These are phyloP conservation scores for Ustilago tritici DNA, from an alignment of 1,284 basidiomycete genomes.

Conservation along the genomic window DNA sequence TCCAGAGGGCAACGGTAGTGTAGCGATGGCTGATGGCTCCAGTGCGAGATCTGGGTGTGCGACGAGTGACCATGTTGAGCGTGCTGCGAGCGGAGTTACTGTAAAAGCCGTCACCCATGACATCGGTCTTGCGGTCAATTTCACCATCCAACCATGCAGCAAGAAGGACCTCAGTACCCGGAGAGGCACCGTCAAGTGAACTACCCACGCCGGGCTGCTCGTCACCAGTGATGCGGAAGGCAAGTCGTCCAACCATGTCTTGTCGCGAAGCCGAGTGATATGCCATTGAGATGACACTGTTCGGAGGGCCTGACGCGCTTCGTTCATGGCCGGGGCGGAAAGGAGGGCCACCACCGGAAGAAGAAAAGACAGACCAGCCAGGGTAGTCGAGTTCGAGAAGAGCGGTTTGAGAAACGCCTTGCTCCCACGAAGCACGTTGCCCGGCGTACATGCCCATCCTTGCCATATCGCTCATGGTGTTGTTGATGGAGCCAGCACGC, in stretches of 20 bases:
- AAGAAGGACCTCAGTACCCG: conserved; percentile 61
- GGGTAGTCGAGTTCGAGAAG: conserved; percentile 62
- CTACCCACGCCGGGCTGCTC: conserved; percentile 51
- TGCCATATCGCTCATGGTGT: conserved; percentile 55
- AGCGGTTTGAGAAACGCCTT: conserved; percentile 63
- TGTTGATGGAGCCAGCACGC: conserved; percentile 46
- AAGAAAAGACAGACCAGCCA: conserved; percentile 59
- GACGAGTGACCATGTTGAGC: conserved; percentile 77
- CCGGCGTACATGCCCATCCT: conserved; percentile 53
- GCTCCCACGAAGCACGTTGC: conserved; percentile 67
- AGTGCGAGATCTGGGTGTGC: conserved; percentile 73
- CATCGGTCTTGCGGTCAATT: conserved; percentile 48
- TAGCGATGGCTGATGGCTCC: conserved; percentile 70
- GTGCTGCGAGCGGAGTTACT: conserved; percentile 78
- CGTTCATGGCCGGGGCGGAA: conserved; percentile 43
- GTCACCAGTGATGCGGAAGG: conserved; percentile 63
- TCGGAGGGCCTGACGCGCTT: conserved; percentile 24
- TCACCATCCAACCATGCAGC: conserved; percentile 59
- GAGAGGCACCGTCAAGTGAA: conserved; percentile 62
- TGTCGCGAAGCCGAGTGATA: conserved; percentile 53
- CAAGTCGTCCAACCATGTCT: conserved; percentile 59
- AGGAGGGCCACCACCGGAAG: conserved; percentile 42
- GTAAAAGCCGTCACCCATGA: conserved; percentile 71
- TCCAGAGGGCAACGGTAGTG: conserved; percentile 60
- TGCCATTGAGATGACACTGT: conserved; percentile 56